A percentile compares a stretch with the other conserved stretches of the same genome.
Evolutionary conservation across 2,329 filamentous ascomycete species (phyloP).

Genomic region (Monilinia fructicola): DNA sequence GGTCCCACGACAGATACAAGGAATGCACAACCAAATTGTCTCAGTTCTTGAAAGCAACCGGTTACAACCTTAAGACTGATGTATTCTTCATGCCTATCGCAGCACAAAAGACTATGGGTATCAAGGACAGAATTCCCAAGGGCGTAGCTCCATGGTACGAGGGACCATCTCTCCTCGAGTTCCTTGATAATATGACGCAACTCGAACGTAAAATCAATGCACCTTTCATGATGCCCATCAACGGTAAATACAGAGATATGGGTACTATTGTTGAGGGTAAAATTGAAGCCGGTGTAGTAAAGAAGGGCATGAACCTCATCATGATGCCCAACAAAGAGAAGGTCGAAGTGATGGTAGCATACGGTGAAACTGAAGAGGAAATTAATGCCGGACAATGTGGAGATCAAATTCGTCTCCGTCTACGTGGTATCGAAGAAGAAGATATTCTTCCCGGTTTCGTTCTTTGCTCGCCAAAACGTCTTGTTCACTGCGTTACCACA

Average conservation of each 20-base stretch:
- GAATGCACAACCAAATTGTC: conserved; percentile 89
- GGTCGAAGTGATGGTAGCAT: conserved; percentile 79
- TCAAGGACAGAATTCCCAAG: conserved; percentile 83
- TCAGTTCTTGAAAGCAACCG: conserved; percentile 85
- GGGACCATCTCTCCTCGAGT: conserved; percentile 89
- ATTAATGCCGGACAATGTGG: conserved; percentile 78
- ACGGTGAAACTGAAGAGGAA: conserved; percentile 96
- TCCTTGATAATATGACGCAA: conserved; percentile 88
- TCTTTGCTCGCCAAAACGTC: conserved; percentile 88
- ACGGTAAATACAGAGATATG: conserved; percentile 95
- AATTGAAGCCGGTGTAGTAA: conserved; percentile 90
- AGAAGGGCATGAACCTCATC: conserved; percentile 80
- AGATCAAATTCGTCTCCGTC: conserved; percentile 88
- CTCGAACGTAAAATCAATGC: conserved; percentile 95
- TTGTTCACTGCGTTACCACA: conserved; percentile 82
- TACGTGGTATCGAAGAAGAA: conserved; percentile 96
- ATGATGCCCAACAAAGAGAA: conserved; percentile 95
- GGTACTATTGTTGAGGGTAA: conserved; percentile 98
- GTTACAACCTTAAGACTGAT: conserved; percentile 92
- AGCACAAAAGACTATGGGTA: conserved; percentile 79
- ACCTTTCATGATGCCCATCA: conserved; percentile 98
- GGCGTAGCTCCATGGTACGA: conserved; percentile 79
- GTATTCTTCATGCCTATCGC: conserved; percentile 96
- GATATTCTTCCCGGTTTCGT: conserved; percentile 95
- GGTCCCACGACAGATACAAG: conserved; percentile 88